These are phyloP conservation scores for Dothideomycetes sp. DNA, from an alignment of 2,329 filamentous ascomycete species.

Conservation along the genomic window DNA sequence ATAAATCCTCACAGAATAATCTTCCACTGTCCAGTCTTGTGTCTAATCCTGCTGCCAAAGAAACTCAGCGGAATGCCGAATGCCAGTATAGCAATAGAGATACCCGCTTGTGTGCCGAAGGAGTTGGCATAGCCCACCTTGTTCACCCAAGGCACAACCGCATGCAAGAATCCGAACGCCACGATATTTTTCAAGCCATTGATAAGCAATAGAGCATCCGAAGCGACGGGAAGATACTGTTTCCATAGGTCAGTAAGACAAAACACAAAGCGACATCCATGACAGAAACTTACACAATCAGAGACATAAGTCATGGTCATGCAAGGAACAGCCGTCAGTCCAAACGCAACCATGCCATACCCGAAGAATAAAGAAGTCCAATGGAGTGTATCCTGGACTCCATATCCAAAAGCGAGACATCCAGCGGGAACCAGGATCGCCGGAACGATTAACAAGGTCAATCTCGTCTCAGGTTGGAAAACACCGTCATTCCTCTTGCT, in stretches of 20 bases:
- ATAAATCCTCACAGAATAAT: conserved; percentile 24
- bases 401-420: conserved; percentile 38
- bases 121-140: conserved; percentile 27
- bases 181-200: conserved; percentile 36
- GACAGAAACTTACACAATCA: conserved; percentile 20
- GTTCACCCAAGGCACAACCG: conserved; percentile 35
- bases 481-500: conserved; percentile 34
- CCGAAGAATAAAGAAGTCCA: conserved; percentile 40
- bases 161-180: conserved; percentile 40
- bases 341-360: conserved; percentile 38
- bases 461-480: conserved; percentile 38
- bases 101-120: conserved; percentile 31
- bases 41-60: conserved; percentile 26
- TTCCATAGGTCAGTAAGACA: not conserved
- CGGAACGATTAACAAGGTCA: conserved; percentile 34
- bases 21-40: conserved; percentile 28
- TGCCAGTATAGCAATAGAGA: conserved; percentile 28
- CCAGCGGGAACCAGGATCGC: conserved; percentile 35
- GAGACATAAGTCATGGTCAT: conserved; percentile 39
- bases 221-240: conserved; percentile 27
- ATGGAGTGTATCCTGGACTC: conserved; percentile 31
- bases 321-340: conserved; percentile 35
- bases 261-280: too few relatives aligned
- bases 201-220: conserved; percentile 30
- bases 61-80: conserved; percentile 26